These are phyloP conservation scores for Dactylis glomerata DNA, from an alignment of 176 grass and related monocot species.

Conservation along the genomic window DNA sequence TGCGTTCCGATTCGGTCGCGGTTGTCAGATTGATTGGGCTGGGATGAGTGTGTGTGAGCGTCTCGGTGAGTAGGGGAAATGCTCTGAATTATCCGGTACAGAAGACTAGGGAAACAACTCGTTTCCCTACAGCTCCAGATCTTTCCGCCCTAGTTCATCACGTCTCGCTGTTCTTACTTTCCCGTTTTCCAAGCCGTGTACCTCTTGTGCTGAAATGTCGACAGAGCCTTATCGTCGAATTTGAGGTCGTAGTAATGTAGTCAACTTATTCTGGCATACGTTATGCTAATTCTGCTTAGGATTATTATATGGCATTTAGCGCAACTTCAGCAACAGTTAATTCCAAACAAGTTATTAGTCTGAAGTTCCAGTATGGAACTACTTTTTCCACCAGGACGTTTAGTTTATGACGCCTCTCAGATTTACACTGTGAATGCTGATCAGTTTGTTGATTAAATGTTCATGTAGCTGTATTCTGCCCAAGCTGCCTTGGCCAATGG, in stretches of 20 bases:
- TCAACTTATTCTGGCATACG: neutral
- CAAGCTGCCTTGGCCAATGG: conserved; percentile 62
- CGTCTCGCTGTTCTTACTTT: neutral
- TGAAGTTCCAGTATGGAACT: neutral
- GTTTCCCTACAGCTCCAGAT: neutral
- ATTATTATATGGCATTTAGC: neutral
- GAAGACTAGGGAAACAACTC: neutral
- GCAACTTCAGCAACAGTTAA: neutral
- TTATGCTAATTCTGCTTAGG: neutral
- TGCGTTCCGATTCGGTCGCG: neutral
- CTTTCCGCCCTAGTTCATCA: neutral
- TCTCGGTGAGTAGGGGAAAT: neutral
- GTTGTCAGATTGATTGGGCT: neutral
- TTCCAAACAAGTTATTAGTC: too few species aligned
- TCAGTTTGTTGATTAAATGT: neutral
- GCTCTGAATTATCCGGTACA: neutral
- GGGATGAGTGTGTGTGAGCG: neutral
- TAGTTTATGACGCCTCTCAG: neutral
- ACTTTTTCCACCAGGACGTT: neutral
- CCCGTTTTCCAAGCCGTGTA: neutral
- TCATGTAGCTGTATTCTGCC: conserved; percentile 66
- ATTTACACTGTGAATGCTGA: neutral
- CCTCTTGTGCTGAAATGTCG: neutral
- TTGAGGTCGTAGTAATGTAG: neutral
- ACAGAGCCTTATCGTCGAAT: neutral